phyloP scores from a whole-genome alignment of 177 flowering plant species.

The Tripterygium wilfordii region DNA sequence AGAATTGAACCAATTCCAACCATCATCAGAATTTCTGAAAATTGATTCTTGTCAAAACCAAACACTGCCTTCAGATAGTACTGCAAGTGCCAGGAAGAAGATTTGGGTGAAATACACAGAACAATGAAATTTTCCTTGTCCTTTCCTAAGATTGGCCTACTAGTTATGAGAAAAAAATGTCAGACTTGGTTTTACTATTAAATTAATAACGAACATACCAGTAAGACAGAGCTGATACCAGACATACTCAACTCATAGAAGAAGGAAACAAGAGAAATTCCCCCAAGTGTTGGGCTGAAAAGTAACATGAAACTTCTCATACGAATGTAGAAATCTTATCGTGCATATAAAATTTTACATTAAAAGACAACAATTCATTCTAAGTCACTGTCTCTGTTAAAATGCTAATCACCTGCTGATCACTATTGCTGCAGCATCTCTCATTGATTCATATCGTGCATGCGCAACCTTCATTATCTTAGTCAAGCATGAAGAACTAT shows the following conservation, averaged over 20 bases:
- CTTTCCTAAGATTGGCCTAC: too few relatives aligned
- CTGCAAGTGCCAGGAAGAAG: too few relatives aligned
- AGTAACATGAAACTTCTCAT: background rate
- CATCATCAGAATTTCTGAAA: conserved; percentile 70
- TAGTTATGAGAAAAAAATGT: too few relatives aligned
- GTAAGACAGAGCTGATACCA: conserved; percentile 67
- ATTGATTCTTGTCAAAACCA: conserved; percentile 76
- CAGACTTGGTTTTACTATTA: too few relatives aligned
- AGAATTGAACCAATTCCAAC: conserved; percentile 83
- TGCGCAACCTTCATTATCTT: conserved; percentile 26
- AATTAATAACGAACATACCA: conserved; percentile 41
- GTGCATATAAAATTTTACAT: too few relatives aligned
- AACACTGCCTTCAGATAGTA: conserved; percentile 83
- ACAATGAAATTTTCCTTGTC: too few relatives aligned
- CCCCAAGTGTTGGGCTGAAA: conserved; percentile 55
- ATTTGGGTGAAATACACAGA: too few relatives aligned
- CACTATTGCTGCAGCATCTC: conserved; percentile 49
- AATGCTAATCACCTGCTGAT: conserved; percentile 44
- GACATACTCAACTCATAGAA: conserved; percentile 91
- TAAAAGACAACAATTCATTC: too few relatives aligned
- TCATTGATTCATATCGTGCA: conserved; percentile 55
- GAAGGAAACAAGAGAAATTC: conserved; percentile 66
- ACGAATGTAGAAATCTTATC: too few relatives aligned
- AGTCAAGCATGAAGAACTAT: conserved; percentile 21
- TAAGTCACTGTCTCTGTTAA: too few relatives aligned